These are phyloP conservation scores for Talaromyces sp. DNA, from an alignment of 2,329 filamentous ascomycete genomes.

Conservation along the genomic window DNA sequence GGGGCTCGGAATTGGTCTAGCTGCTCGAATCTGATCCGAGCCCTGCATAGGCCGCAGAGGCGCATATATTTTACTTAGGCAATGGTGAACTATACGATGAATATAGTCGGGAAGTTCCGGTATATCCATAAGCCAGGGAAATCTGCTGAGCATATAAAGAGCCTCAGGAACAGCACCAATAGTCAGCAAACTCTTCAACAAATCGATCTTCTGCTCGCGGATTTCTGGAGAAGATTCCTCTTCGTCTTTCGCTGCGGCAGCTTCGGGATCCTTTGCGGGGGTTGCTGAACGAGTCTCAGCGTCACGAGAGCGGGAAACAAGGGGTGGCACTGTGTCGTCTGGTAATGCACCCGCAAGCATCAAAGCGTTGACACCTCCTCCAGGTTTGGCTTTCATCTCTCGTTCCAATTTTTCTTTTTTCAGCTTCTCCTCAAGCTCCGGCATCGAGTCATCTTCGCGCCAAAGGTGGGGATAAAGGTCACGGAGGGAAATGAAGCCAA, in stretches of 20 bases:
- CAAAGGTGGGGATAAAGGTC: constrained; percentile 92
- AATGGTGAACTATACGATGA: constrained; percentile 80
- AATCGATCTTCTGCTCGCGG: constrained; percentile 78
- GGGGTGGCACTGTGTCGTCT: constrained; percentile 66
- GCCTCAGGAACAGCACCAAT: constrained; percentile 92
- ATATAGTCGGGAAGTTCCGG: constrained; percentile 77
- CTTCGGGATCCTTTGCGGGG: constrained; percentile 53
- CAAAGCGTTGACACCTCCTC: constrained; percentile 75
- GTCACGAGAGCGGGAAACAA: constrained; percentile 49
- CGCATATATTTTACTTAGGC: constrained; percentile 70
- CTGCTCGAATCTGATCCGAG: constrained; percentile 44
- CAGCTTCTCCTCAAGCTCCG: constrained; percentile 64
- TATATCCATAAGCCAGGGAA: constrained; percentile 85
- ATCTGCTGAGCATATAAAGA: constrained; percentile 84
- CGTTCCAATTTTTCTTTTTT: constrained; percentile 74
- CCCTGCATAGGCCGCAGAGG: constrained; percentile 48
- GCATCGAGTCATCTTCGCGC: constrained; percentile 80
- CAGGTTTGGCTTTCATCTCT: constrained; percentile 67
- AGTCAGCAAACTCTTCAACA: constrained; percentile 80
- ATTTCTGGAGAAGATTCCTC: constrained; percentile 64
- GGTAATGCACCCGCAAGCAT: constrained; percentile 81
- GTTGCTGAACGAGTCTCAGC: constrained; percentile 50
- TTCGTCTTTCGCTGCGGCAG: constrained; percentile 37
- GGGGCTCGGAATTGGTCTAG: constrained; percentile 49
- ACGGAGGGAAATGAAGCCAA: constrained; percentile 88